Evolutionary conservation across 2,329 filamentous ascomycete species (phyloP).

Genomic region (Hypoxylon sp.): DNA sequence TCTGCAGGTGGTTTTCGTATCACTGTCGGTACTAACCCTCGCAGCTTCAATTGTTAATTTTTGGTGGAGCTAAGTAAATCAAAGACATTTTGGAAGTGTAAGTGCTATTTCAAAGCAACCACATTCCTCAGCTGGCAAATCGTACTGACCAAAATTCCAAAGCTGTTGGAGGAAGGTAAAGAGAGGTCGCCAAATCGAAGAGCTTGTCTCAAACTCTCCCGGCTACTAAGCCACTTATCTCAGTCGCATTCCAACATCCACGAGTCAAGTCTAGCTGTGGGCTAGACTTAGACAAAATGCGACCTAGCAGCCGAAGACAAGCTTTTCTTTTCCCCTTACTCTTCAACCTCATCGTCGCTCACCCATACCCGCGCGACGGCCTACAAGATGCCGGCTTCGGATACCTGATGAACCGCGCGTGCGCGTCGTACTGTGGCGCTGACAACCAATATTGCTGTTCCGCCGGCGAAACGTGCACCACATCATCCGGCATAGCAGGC

Average conservation of each 20-base stretch:
- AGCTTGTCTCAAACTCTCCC: conserved; percentile 30
- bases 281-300: conserved; percentile 54
- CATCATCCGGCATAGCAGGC: conserved; percentile 64
- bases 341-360: conserved; percentile 59
- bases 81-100: conserved; percentile 39
- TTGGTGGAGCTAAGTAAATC: conserved; percentile 30
- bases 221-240: conserved; percentile 10
- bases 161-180: conserved; percentile 38
- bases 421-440: conserved; percentile 68
- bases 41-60: conserved; percentile 19
- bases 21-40: conserved; percentile 28
- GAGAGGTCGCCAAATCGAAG: conserved; percentile 23
- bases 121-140: conserved; percentile 33
- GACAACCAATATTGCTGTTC: conserved; percentile 70
- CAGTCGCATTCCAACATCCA: conserved; percentile 42
- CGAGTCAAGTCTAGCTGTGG: conserved; percentile 27
- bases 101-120: conserved; percentile 14
- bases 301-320: conserved; percentile 48
- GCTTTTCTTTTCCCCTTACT: conserved; percentile 57
- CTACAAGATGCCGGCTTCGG: conserved; percentile 65
- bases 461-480: conserved; percentile 66
- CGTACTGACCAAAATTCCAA: conserved; percentile 24
- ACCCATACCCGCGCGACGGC: conserved; percentile 66
- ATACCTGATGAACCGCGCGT: conserved; percentile 66
- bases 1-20: conserved; percentile 25